A percentile compares a stretch with the other conserved stretches of the same genome.
Conservation (phyloP, 2,329 filamentous ascomycete species). For the Fusarium chuoi region DNA sequence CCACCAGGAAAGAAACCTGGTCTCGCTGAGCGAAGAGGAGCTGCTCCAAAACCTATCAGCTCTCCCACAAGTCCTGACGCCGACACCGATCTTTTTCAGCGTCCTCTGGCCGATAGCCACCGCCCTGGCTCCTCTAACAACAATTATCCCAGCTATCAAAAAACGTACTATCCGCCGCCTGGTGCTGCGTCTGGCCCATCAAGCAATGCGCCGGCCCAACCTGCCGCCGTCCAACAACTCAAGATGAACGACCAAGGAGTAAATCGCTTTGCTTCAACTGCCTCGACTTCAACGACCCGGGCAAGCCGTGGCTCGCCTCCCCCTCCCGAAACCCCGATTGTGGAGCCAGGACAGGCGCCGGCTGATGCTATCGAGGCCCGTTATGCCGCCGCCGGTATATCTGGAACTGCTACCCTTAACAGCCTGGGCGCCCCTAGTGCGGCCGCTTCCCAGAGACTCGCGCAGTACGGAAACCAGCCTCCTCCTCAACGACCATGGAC, state of each 20-base stretch:
- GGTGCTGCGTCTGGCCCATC: conserved; percentile 50
- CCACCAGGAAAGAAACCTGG: conserved; percentile 69
- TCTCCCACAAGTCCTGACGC: conserved; percentile 82
- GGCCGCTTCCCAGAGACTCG: conserved; percentile 81
- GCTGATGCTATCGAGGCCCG: conserved; percentile 88
- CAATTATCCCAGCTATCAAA: conserved; percentile 63
- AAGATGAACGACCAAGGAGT: conserved; percentile 60
- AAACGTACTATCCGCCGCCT: conserved; percentile 70
- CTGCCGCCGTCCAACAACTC: conserved; percentile 36
- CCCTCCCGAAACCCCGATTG: conserved; percentile 89
- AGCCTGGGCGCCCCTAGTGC: conserved; percentile 77
- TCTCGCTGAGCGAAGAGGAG: conserved; percentile 83
- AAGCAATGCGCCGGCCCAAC: conserved; percentile 45
- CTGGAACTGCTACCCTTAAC: conserved; percentile 83
- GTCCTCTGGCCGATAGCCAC: conserved; percentile 61
- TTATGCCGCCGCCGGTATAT: conserved; percentile 91
- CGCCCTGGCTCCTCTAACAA: conserved; percentile 54
- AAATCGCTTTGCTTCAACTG: conserved; percentile 79
- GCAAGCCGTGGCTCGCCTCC: conserved; percentile 93
- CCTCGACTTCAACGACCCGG: conserved; percentile 91
- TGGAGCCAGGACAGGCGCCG: conserved; percentile 75
- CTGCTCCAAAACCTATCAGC: conserved; percentile 83
- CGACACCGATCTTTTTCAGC: conserved; percentile 84
- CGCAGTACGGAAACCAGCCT: conserved; percentile 73
- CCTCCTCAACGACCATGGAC: conserved; percentile 80